Evolutionary conservation across 352 stramenopile species (phyloP).

Genomic region (Phytopythium oedochilum): DNA sequence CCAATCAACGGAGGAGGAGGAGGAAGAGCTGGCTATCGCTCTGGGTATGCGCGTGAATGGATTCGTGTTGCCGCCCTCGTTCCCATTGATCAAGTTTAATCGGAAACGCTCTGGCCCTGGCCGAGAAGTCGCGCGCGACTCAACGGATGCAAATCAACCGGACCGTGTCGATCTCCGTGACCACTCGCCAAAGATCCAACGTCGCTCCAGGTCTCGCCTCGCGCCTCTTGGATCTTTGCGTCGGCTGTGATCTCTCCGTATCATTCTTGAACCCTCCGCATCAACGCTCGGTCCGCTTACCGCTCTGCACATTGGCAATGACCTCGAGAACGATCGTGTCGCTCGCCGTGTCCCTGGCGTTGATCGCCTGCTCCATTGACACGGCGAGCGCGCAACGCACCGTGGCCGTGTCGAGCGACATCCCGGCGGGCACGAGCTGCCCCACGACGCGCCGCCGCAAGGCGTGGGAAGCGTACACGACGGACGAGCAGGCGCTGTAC

Average conservation of each 20-base stretch:
- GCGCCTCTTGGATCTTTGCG: background rate
- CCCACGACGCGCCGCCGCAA: slow-evolving; percentile 30
- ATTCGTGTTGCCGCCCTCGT: too few species aligned
- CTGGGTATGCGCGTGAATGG: too few species aligned
- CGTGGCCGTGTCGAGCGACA: background rate
- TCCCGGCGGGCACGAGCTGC: slow-evolving; percentile 20
- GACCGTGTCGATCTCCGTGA: background rate
- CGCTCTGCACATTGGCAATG: background rate
- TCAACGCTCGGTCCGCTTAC: too few species aligned
- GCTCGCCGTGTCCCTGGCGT: background rate
- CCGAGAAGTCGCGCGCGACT: too few species aligned
- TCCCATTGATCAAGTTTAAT: too few species aligned
- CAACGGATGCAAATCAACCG: background rate
- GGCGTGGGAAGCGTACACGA: slow-evolving; percentile 36
- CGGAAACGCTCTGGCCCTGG: too few species aligned
- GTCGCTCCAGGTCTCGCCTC: background rate
- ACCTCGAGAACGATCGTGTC: background rate
- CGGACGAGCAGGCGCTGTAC: slow-evolving; percentile 33
- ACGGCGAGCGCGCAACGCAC: background rate
- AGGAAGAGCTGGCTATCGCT: too few species aligned
- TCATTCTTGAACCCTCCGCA: too few species aligned
- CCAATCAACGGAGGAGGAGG: too few species aligned
- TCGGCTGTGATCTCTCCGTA: too few species aligned
- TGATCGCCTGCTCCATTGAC: background rate
- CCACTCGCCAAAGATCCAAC: background rate